Evolutionary conservation across 192 early-diverging fungal species (phyloP), one percentile per base, ranked within the genome.

Genomic region (Coemansia sp.): DNA sequence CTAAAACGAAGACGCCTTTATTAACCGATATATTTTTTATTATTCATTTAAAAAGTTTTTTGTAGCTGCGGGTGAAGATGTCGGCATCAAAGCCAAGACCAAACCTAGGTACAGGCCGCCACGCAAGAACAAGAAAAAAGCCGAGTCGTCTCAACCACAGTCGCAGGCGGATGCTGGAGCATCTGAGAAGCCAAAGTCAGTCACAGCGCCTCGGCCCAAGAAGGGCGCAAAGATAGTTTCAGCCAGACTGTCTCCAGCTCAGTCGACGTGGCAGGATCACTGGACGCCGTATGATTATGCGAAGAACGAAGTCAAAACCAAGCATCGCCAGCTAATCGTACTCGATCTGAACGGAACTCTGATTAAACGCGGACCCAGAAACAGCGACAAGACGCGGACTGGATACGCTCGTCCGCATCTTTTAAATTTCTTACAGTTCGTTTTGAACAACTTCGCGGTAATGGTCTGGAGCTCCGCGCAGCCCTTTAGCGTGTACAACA

Each of bases 391-490:
- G 31, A 5, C 29, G 16, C 53, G 75, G 4, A 41, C 27, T 6
- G 72, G 84, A 43, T 58, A 62, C 24, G 46, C 70, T 1, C 86
- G 92, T 4, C 92, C 92, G 0, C 65, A 83, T 64, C 68, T 89
- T 16, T 22, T 44, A 0, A 55, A 76, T 4, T 92, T 93, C 66
- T 67, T 92, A 36, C 33, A 73, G 10, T 92, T 88, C 73, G 65
- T 88, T 0, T 79, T 89, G 44, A 58, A 73, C 6, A 68, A 86
- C 64, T 93, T 87, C 84, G 74, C 78, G 3, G 91, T 93, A 20
- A 89, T 92, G 88, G 73, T 93, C 6, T 93, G 92, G 92, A 90
- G 89, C 61, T 90, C 90, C 8, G 90, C 92, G 0, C 82, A 86
- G 20, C 79, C 78, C 2, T 24, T 38, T 1, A 92, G 81, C 44